Conservation (phyloP, 257 asterid species). For the Solanum clarkiae region DNA sequence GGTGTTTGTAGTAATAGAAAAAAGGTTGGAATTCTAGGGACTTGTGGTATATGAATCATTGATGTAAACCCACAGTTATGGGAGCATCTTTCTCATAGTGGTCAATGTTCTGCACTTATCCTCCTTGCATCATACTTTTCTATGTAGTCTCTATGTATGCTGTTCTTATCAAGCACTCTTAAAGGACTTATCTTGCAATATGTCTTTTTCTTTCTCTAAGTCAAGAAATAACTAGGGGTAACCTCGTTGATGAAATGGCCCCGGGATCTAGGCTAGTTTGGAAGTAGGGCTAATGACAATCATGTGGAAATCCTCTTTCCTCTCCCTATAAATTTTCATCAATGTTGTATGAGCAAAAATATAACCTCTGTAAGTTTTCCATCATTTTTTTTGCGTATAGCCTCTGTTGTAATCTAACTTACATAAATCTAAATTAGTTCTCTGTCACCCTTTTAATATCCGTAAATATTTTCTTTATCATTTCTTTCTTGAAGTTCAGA, state of each 20-base stretch:
- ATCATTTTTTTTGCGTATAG: not conserved
- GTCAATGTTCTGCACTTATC: not conserved
- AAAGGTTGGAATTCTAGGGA: not conserved
- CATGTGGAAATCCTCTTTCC: not conserved
- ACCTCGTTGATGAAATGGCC: not conserved
- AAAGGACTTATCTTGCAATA: not conserved
- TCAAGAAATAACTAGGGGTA: not conserved
- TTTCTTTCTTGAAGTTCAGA: not conserved
- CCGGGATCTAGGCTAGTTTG: not conserved
- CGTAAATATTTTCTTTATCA: not conserved
- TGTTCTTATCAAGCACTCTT: not conserved
- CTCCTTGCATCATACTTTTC: not conserved
- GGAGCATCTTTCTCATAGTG: not conserved
- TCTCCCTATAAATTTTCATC: not conserved
- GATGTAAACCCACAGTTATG: not conserved
- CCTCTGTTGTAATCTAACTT: not conserved
- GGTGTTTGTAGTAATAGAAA: not conserved
- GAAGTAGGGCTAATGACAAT: not conserved
- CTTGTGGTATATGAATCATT: not conserved
- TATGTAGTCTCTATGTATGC: not conserved
- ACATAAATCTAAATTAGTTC: not conserved
- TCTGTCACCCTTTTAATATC: not conserved
- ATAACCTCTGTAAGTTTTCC: not conserved
- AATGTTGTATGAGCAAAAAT: not conserved
- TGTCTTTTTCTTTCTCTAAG: not conserved